Evolutionary conservation across 2,329 filamentous ascomycete species (phyloP), one percentile per base, ranked within the genome.

Genomic region (Thielaviopsis musarum): DNA sequence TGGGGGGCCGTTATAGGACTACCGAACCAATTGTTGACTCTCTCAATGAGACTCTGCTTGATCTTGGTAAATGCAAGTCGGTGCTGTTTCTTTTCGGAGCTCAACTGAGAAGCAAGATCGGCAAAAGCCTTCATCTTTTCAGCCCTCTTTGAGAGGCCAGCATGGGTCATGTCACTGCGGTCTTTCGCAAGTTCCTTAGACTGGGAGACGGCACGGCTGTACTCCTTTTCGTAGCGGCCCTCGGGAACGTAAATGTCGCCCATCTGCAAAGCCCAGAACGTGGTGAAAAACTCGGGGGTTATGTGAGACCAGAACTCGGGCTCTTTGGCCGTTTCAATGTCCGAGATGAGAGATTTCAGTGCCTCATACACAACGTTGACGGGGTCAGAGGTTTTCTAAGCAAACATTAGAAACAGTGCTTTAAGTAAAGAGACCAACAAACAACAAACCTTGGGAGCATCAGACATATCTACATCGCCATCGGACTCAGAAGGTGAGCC

Each of bases 241-340:
- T 82, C 82, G 1, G 88, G 87, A 63, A 91, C 83, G 60, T 82
- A 80, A 60, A 96, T 75, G 68, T 98, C 91, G 53, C 87, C 83
- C 2, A 94, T 78, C 28, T 89, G 84, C 13, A 96, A 76, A 56
- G 91, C 85, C 93, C 93, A 98, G 71, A 98, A 98, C 0, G 87
- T 87, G 52, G 87, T 82, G 67, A 89, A 96, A 69, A 96, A 91
- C 30, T 87, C 83, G 0, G 89, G 77, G 52, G 83, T 90, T 57
- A 96, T 79, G 56, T 80, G 81, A 12, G 80, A 74, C 77, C 85
- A 89, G 5, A 83, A 79, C 7, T 81, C 77, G 1, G 79, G 71
- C 0, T 86, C 80, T 12, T 88, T 69, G 0, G 79, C 73, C 5
- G 74, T 72, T 61, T 80, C 79, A 19, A 95, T 78, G 30, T 82